Evolutionary conservation across 768 basidiomycete genomes (phyloP).

Genomic region (Naganishia randhawae): DNA sequence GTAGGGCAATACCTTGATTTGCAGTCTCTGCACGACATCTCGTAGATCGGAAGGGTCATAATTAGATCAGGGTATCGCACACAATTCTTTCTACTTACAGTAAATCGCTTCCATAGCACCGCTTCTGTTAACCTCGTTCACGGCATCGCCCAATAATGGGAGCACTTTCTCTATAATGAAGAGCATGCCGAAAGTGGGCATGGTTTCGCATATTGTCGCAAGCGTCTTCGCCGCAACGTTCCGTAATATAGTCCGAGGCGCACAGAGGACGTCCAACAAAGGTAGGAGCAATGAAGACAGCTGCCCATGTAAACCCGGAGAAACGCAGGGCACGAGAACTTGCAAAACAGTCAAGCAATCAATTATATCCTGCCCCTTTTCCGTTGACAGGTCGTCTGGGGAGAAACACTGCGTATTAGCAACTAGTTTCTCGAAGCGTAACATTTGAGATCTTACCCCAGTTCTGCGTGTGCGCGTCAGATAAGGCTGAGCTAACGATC

Average conservation of each 20-base stretch:
- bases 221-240: slow-evolving; percentile 82
- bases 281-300: slow-evolving; percentile 71
- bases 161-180: slow-evolving; percentile 81
- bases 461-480: not conserved
- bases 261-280: slow-evolving; percentile 72
- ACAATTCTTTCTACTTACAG: slow-evolving; percentile 59
- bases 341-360: slow-evolving; percentile 88
- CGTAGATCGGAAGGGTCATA: not conserved
- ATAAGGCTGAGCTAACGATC: slow-evolving; percentile 57
- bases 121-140: slow-evolving; percentile 70
- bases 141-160: slow-evolving; percentile 74
- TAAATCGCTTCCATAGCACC: slow-evolving; percentile 86
- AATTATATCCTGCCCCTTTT: slow-evolving; percentile 67
- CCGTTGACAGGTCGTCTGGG: not conserved
- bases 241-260: slow-evolving; percentile 81
- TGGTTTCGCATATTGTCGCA: slow-evolving; percentile 78
- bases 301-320: slow-evolving; percentile 65
- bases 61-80: slow-evolving; percentile 4
- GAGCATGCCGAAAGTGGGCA: slow-evolving; percentile 80
- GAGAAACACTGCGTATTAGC: not conserved
- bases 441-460: not conserved
- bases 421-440: no score
- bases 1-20: slow-evolving; percentile 91
- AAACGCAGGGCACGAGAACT: slow-evolving; percentile 70
- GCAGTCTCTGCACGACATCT: slow-evolving; percentile 89